Evolutionary conservation across 306 rosid genomes (phyloP).

Genomic region (Fagus crenata): DNA sequence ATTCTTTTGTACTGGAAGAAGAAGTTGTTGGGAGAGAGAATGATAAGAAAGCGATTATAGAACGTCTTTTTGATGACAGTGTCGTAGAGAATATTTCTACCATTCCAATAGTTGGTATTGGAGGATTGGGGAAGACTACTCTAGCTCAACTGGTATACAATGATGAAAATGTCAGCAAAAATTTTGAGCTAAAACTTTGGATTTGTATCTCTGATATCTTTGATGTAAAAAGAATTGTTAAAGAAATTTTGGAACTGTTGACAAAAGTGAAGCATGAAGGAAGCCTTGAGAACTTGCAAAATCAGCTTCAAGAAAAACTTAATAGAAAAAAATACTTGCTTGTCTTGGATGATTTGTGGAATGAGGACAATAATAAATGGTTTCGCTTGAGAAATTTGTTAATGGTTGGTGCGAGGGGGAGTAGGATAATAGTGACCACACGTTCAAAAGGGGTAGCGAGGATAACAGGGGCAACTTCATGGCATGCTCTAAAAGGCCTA

Average conservation of each 20-base stretch:
- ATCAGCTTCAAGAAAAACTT: too few relatives aligned
- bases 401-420: not conserved
- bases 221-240: too few relatives aligned
- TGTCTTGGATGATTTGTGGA: too few relatives aligned
- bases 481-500: too few relatives aligned
- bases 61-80: not conserved
- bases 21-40: slow-evolving; percentile 27
- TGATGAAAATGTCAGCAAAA: not conserved
- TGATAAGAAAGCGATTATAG: not conserved
- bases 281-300: too few relatives aligned
- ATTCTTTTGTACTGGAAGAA: too few relatives aligned
- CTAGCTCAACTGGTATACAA: slow-evolving; percentile 9
- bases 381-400: too few relatives aligned
- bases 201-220: too few relatives aligned
- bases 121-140: not conserved
- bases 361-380: not conserved
- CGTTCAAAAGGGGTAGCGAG: not conserved
- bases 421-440: slow-evolving; percentile 18
- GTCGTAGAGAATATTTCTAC: slow-evolving; percentile 1
- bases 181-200: too few relatives aligned
- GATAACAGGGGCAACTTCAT: not conserved
- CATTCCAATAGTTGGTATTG: slow-evolving; percentile 15
- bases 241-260: too few relatives aligned
- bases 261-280: too few relatives aligned
- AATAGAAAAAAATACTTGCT: too few relatives aligned